Evolutionary conservation across 192 early-diverging fungal species (phyloP), one percentile per base, ranked within the genome.

Genomic region (Backusella sp.): DNA sequence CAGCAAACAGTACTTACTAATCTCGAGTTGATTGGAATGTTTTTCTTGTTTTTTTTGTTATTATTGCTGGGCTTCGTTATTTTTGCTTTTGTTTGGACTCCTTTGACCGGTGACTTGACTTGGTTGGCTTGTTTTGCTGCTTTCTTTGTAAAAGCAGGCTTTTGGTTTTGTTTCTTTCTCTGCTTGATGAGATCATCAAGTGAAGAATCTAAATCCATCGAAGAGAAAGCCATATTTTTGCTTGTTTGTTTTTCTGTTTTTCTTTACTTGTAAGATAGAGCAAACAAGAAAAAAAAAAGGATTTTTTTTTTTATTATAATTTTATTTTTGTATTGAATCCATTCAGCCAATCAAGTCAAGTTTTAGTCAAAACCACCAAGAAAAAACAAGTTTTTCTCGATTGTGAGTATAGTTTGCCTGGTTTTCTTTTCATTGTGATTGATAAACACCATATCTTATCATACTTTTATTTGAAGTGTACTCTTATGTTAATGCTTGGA

Each of bases 171-270:
- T 32, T 32, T 21, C n/a, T 37, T 72, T 65, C 70, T 77, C 23
- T 75, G 34, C 77, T 84, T 84, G 71, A 84, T 81, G 46, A 84
- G 79, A 75, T 84, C 83, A 49, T 84, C 83, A 37, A 84, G 75
- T 32, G 80, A 79, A 35, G 75, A 73, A 59, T 84, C 83, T 42
- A 84, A 49, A 75, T 84, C 83, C 80, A 84, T 80, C 37, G 42
- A 69, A 26, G 66, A 67, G 34, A 62, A 62, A 15, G 56, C 56
- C 56, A 62, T 62, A 14, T 11, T 28, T 26, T 59, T 26, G 8
- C 23, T 59, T 26, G 28, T 28, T 26, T 23, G 26, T n/a, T n/a
- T n/a, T 49, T 49, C 17, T 23, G 26, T n/a, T n/a, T n/a, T 49
- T 49, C 17, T 19, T 49, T 19, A 6, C 17, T 49, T n/a, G 17